These are phyloP conservation scores for Choanephora cucurbitarum DNA, from an alignment of 371 early-diverging fungal species.

Conservation along the genomic window DNA sequence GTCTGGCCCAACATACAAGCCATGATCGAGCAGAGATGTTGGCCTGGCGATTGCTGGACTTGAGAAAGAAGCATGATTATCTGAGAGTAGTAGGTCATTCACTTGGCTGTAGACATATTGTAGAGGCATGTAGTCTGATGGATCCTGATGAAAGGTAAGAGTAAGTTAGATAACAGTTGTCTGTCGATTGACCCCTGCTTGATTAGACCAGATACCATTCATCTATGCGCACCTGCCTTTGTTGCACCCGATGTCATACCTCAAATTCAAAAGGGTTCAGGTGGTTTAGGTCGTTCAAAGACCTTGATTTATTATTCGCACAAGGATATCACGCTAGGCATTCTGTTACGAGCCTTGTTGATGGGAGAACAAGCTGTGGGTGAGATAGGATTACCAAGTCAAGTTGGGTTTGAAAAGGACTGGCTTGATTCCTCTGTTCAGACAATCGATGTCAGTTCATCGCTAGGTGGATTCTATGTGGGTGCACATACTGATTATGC, in stretches of 20 bases:
- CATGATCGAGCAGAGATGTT: conserved; percentile 49
- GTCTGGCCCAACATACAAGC: conserved; percentile 37
- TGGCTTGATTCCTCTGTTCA: conserved; percentile 34
- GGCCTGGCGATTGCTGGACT: conserved; percentile 43
- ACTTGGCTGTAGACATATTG: conserved; percentile 51
- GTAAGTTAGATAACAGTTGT: no score
- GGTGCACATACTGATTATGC: conserved; percentile 52
- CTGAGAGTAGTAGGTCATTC: conserved; percentile 51
- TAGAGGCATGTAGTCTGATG: conserved; percentile 48
- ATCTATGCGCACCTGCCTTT: conserved; percentile 53
- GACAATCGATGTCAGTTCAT: conserved; percentile 37
- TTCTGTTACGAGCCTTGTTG: conserved; percentile 38
- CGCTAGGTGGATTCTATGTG: conserved; percentile 45
- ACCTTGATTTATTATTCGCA: conserved; percentile 46
- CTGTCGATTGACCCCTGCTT: no score
- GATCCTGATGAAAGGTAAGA: conserved; percentile 35
- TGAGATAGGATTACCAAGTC: conserved; percentile 39
- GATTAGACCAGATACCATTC: conserved; percentile 51
- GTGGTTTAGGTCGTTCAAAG: conserved; percentile 33
- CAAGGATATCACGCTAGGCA: conserved; percentile 48
- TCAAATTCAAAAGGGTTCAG: conserved; percentile 23
- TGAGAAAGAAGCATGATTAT: conserved; percentile 42
- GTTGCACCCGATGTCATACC: conserved; percentile 36
- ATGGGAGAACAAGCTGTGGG: conserved; percentile 44
- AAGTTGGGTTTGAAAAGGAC: conserved; percentile 13